phyloP scores from a whole-genome alignment of 495 filamentous ascomycete species.

The Aspergillus mulundensis region DNA sequence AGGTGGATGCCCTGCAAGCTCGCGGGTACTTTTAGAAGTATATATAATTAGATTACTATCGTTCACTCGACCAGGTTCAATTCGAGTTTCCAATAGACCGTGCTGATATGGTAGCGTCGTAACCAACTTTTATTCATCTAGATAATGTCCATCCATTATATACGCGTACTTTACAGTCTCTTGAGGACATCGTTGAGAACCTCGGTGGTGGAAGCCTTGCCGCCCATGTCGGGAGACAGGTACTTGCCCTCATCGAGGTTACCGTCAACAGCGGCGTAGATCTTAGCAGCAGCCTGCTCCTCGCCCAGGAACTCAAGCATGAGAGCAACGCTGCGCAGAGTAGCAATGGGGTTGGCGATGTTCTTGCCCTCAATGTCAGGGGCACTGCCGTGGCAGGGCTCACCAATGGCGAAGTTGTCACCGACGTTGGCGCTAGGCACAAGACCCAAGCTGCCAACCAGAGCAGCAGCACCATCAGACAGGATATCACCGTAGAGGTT shows the following conservation, averaged over 20 bases:
- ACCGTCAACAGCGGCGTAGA: slow-evolving; percentile 88
- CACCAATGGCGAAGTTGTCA: slow-evolving; percentile 90
- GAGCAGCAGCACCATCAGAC: slow-evolving; percentile 89
- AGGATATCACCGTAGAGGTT: slow-evolving; percentile 98
- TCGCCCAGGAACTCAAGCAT: slow-evolving; percentile 96
- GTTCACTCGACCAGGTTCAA: no score
- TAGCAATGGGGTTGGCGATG: slow-evolving; percentile 96
- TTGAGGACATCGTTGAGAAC: slow-evolving; percentile 86
- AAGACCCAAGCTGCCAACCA: slow-evolving; percentile 89
- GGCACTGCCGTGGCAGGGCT: slow-evolving; percentile 95
- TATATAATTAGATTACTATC: no score
- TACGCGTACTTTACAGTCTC: slow-evolving; percentile 56
- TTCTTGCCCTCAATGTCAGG: slow-evolving; percentile 91
- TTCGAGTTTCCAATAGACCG: no score
- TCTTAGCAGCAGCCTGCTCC: slow-evolving; percentile 77
- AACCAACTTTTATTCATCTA: slow-evolving; percentile 8
- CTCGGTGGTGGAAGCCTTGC: slow-evolving; percentile 79
- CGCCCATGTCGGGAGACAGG: slow-evolving; percentile 88
- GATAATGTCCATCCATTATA: not conserved
- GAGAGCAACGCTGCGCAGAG: slow-evolving; percentile 80
- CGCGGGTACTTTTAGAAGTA: no score
- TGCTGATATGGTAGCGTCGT: not conserved
- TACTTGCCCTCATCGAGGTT: slow-evolving; percentile 80
- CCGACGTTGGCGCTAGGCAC: slow-evolving; percentile 97
- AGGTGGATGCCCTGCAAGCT: no score